These are phyloP conservation scores for Kewa caespitosa DNA, from an alignment of 179 eudicot species.

Conservation along the genomic window DNA sequence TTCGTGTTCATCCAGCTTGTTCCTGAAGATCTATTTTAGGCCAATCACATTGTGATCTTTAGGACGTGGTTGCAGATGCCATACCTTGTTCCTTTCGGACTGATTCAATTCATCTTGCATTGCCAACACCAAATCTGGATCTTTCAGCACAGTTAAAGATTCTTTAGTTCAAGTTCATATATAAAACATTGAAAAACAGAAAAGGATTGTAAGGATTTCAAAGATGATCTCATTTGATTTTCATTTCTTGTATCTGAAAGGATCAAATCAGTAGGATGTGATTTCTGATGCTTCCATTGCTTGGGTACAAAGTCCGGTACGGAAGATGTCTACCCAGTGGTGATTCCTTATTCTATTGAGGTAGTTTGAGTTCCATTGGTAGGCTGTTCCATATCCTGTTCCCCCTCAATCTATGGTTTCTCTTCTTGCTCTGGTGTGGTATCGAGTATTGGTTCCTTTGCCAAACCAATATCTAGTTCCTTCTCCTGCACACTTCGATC, in stretches of 20 bases:
- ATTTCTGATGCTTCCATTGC: too few relatives aligned
- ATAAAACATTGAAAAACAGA: background rate
- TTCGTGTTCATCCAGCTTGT: constrained; percentile 1
- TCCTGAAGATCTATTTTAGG: background rate
- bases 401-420: background rate
- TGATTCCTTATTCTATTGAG: too few relatives aligned
- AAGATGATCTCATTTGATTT: too few relatives aligned
- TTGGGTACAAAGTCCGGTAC: too few relatives aligned
- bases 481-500: background rate
- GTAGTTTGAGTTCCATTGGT: background rate
- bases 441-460: background rate
- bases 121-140: background rate
- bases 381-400: background rate
- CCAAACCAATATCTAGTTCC: background rate
- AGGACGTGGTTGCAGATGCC: background rate
- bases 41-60: background rate
- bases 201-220: background rate
- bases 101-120: background rate
- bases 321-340: too few relatives aligned
- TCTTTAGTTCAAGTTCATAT: background rate
- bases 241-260: too few relatives aligned
- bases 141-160: background rate
- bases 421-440: background rate
- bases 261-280: too few relatives aligned
- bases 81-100: background rate